Base-by-base conservation (phyloP, 2,329 filamentous ascomycete species). In the Aspergillus sp. region DNA sequence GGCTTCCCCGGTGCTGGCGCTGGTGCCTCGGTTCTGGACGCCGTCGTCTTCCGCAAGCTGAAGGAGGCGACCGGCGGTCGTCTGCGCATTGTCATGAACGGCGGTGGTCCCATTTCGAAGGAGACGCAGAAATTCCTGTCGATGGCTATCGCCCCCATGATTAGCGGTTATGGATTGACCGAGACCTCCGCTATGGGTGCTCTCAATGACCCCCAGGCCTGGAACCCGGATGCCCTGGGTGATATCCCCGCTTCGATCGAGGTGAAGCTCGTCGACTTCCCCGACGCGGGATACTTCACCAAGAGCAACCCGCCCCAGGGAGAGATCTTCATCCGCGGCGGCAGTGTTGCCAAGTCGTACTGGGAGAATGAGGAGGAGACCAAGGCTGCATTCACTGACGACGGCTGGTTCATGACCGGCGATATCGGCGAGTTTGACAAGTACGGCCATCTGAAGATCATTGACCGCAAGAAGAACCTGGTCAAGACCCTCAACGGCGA, bases 381-480 rank as follows among this genome's bases (percentile, higher is more conserved):
- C 6, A 81, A 80, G 65, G 87, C 88, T 68, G 81, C 88, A 4
- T 82, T 93, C 58, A 91, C 89, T 1, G 72, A 84, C 3, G 94
- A 96, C 64, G 90, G 90, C 46, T 97, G 94, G 94, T 97, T 97
- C 82, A 93, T 88, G 81, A 95, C 91, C 14, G 93, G 93, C 55
- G 93, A 97, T 66, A 94, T 97, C 70, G 93, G 93, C 64, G 89
- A 96, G 70, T 94, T 93, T 65, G 86, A 93, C 71, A 69, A 77
- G 42, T 80, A 87, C 56, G 93, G 93, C 41, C 89, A 95, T 70
- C 75, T 97, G 60, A 83, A 81, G 62, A 87, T 97, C 69, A 92
- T 97, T 67, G 93, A 97, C 73, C 90, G 93, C 62, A 92, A 96
- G 84, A 97, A 97, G 86, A 97, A 97, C 75, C 79, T 97, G 51